Conservation (phyloP, 805 yeast species). For the Myxozyma kluyveri region DNA sequence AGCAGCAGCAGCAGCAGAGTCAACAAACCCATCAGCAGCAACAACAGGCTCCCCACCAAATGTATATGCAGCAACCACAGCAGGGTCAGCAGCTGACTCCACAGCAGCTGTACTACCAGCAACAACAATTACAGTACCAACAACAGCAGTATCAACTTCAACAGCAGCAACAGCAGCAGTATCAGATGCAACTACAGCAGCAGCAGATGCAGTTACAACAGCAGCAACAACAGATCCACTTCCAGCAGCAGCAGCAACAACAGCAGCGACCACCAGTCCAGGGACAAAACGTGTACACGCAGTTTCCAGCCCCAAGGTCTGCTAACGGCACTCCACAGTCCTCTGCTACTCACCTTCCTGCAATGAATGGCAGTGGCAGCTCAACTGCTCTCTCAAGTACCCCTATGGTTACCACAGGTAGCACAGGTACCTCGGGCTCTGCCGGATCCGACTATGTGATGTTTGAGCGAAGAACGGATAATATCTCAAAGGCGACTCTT, state of each 20-base stretch:
- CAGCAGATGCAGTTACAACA: constrained; percentile 13
- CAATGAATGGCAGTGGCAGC: constrained; percentile 44
- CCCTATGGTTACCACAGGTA: not conserved
- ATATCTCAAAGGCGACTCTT: constrained; percentile 67
- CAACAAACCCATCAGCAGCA: constrained; percentile 10
- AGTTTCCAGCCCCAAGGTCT: constrained; percentile 18
- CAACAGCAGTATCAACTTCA: constrained; percentile 27
- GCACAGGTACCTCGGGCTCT: not conserved
- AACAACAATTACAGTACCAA: constrained; percentile 11
- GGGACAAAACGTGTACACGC: constrained; percentile 15
- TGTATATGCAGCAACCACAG: constrained; percentile 8
- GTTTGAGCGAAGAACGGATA: constrained; percentile 80
- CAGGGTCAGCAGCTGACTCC: constrained; percentile 2
- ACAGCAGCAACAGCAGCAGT: constrained; percentile 16
- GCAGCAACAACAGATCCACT: constrained; percentile 15
- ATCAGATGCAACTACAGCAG: constrained; percentile 5
- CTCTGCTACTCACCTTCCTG: constrained; percentile 75
- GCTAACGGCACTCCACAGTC: constrained; percentile 3
- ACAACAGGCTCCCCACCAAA: constrained; percentile 4
- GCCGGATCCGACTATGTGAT: constrained; percentile 51
- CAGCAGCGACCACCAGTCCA: constrained; percentile 24
- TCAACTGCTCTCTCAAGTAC: no score
- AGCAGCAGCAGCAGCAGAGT: constrained; percentile 11
- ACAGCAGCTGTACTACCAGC: constrained; percentile 15
- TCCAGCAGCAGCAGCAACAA: constrained; percentile 24